Conservation (phyloP, 495 filamentous ascomycete species). For the Penicillium alfredii region DNA sequence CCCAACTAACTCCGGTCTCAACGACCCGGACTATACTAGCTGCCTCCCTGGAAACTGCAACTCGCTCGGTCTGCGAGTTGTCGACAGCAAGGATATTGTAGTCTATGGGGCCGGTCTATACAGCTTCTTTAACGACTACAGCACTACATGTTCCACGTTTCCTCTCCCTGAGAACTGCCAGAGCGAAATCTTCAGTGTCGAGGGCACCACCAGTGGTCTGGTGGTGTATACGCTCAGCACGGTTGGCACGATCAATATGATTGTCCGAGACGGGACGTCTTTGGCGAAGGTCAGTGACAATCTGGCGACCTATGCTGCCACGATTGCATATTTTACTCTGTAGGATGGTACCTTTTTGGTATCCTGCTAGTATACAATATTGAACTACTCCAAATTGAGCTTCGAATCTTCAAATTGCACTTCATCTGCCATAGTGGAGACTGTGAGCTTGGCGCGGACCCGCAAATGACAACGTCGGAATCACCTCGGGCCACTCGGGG, state of each 20-base stretch:
- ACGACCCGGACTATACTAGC: slow-evolving; percentile 54
- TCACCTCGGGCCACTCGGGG: no score
- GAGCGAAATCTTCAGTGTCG: slow-evolving; percentile 53
- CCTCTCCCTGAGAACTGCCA: slow-evolving; percentile 52
- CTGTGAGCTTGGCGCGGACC: no score
- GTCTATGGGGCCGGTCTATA: slow-evolving; percentile 71
- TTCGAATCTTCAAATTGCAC: no score
- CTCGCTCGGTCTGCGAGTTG: slow-evolving; percentile 61
- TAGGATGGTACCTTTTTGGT: no score
- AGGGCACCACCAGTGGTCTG: slow-evolving; percentile 29
- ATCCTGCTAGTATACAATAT: no score
- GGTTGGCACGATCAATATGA: slow-evolving; percentile 41
- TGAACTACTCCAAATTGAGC: no score
- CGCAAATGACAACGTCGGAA: no score
- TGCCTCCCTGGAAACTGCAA: slow-evolving; percentile 51
- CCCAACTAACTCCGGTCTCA: slow-evolving; percentile 34
- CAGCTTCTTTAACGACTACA: slow-evolving; percentile 66
- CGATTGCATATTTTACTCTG: slow-evolving; percentile 43
- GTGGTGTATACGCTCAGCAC: slow-evolving; percentile 47
- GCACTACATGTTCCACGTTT: slow-evolving; percentile 39
- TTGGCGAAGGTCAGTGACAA: slow-evolving; percentile 50
- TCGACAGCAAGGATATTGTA: slow-evolving; percentile 51
- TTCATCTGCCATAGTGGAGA: no score
- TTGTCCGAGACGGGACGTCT: slow-evolving; percentile 43
- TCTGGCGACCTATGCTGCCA: slow-evolving; percentile 47